Evolutionary conservation across 306 rosid species (phyloP), one percentile per base, ranked within the genome.

Genomic region (Crotalaria pallida): DNA sequence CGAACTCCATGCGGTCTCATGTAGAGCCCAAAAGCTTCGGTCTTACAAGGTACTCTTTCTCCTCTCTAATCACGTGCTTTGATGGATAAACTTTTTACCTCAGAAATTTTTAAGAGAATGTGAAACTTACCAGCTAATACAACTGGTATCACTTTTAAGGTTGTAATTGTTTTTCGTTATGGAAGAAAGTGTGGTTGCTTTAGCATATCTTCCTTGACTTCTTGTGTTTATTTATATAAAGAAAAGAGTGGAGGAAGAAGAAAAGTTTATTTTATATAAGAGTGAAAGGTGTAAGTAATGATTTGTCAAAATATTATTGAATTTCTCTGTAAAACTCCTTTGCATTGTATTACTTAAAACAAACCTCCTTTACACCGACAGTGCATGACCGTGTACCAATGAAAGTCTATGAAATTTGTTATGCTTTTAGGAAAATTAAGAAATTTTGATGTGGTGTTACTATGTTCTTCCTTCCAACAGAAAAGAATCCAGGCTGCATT

Each of bases 401-500:
- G 5, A 31, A 31, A 31, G 1, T 5, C 8, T 38, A 58, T 22
- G 23, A 13, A 24, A 63, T 23, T 41, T 34, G 27, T 56, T 48
- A 48, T 75, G 60, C 26, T 49, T 43, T 26, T 19, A 9, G 70
- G 60, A 71, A 70, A 86, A 55, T 16, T 47, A 18, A 4, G 65
- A 75, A 64, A 48, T 62, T 17, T 48, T 53, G 7, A 22, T 50
- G 47, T 61, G 29, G 7, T 33, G 41, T 71, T 53, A 41, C 19
- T 22, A 12, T 40, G 41, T 67, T 36, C 38, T 73, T 65, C 51
- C 49, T 31, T 67, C 22, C 31, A 6, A 65, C 77, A 94, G 97
- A 80, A 83, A 84, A 84, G 77, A 82, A 87, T 94, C 72, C 84
- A 55, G 71, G 96, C 87, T 69, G 93, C 88, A 34, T 80, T 94